These are phyloP conservation scores for Phyllosticta ampelicida DNA, from an alignment of 2,329 filamentous ascomycete species.

Conservation along the genomic window DNA sequence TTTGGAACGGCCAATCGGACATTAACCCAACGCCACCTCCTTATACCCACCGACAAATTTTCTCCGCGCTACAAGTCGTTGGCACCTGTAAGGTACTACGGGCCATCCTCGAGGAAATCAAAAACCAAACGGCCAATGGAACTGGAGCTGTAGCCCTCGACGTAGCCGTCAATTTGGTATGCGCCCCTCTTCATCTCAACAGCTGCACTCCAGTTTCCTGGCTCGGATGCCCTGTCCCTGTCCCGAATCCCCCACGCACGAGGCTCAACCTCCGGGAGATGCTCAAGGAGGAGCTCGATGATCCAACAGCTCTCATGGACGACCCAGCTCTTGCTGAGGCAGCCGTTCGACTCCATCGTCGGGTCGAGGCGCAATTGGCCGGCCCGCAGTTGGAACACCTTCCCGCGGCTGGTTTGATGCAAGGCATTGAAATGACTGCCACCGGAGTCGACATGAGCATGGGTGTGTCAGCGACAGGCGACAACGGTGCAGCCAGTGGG, in stretches of 20 bases:
- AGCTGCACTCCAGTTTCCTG: slow-evolving; percentile 26
- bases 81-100: slow-evolving; percentile 51
- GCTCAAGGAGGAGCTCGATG: slow-evolving; percentile 47
- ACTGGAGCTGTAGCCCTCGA: slow-evolving; percentile 56
- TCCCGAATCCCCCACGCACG: slow-evolving; percentile 20
- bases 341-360: slow-evolving; percentile 50
- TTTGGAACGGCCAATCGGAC: slow-evolving; percentile 50
- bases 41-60: slow-evolving; percentile 63
- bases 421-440: slow-evolving; percentile 8
- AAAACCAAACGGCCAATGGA: slow-evolving; percentile 48
- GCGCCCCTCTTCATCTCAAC: slow-evolving; percentile 44
- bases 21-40: slow-evolving; percentile 45
- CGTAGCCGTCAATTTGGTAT: slow-evolving; percentile 57
- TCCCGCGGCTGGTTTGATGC: slow-evolving; percentile 5
- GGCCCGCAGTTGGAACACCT: slow-evolving; percentile 1
- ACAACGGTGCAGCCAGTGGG: not conserved
- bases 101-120: slow-evolving; percentile 57
- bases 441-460: slow-evolving; percentile 3
- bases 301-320: slow-evolving; percentile 46
- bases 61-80: slow-evolving; percentile 49
- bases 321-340: slow-evolving; percentile 50
- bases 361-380: slow-evolving; percentile 53
- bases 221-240: slow-evolving; percentile 20
- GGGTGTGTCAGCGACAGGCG: not conserved
- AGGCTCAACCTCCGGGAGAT: slow-evolving; percentile 48